Evolutionary conservation across 192 early-diverging fungal genomes (phyloP).

Genomic region (Coemansia sp.): DNA sequence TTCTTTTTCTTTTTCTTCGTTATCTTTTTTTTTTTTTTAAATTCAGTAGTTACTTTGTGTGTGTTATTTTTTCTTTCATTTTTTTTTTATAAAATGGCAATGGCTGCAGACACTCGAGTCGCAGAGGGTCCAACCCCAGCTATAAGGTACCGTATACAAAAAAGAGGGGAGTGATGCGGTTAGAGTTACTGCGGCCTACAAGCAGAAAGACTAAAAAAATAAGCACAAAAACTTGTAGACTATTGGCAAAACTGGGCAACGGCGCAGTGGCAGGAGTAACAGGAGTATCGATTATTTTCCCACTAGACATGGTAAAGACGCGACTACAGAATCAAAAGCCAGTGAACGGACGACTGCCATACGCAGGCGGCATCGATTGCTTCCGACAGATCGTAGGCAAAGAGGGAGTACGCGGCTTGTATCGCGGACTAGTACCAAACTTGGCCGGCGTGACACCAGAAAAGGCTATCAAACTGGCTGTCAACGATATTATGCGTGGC

Average conservation of each 20-base stretch:
- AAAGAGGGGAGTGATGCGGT: background rate
- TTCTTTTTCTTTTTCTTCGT: background rate
- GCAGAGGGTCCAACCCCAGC: constrained; percentile 27
- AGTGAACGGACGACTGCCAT: constrained; percentile 58
- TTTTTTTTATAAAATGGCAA: constrained; percentile 1
- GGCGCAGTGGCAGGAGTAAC: constrained; percentile 66
- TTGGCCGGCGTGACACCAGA: constrained; percentile 93
- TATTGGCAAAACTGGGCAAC: constrained; percentile 58
- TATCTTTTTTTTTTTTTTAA: background rate
- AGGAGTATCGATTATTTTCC: constrained; percentile 65
- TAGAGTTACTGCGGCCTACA: constrained; percentile 1
- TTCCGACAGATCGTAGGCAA: constrained; percentile 82
- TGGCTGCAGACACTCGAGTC: constrained; percentile 1
- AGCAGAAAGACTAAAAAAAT: background rate
- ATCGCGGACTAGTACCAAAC: constrained; percentile 92
- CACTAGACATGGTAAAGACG: constrained; percentile 76
- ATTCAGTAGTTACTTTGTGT: background rate
- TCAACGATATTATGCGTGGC: constrained; percentile 62
- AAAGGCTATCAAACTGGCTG: constrained; percentile 76
- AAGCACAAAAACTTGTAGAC: constrained; percentile 7
- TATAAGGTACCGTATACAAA: constrained; percentile 25
- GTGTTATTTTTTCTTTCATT: background rate
- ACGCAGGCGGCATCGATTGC: constrained; percentile 67
- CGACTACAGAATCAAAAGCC: constrained; percentile 66
- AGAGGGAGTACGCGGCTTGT: constrained; percentile 89